Evolutionary conservation across 108 stramenopile genomes (phyloP).

Genomic region (Cyclotella cryptica): DNA sequence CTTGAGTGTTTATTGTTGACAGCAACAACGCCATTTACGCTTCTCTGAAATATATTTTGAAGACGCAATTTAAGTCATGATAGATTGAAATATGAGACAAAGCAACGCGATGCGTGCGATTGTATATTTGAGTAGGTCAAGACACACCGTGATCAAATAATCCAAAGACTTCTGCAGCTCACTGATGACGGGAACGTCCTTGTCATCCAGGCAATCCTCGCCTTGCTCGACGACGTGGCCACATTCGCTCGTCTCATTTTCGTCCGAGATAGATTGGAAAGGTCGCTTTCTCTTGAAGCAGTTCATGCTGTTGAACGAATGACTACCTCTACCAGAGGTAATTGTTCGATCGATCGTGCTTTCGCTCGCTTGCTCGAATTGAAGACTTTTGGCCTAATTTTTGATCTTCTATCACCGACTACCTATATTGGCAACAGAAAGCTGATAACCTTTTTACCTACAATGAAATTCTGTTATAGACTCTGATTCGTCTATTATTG

Average conservation of each 20-base stretch:
- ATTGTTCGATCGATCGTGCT: too few relatives aligned
- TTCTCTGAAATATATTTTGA: neutral
- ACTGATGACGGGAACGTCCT: neutral
- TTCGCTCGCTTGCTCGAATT: too few relatives aligned
- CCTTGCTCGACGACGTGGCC: neutral
- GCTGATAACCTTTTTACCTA: too few relatives aligned
- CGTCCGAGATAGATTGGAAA: neutral
- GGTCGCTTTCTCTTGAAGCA: too few relatives aligned
- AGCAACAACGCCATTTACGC: neutral
- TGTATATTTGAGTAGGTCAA: neutral
- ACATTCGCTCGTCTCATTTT: neutral
- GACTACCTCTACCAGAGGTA: too few relatives aligned
- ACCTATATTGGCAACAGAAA: too few relatives aligned
- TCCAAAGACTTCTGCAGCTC: constrained; percentile 39
- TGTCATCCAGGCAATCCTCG: neutral
- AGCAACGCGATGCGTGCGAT: neutral
- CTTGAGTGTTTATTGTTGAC: neutral
- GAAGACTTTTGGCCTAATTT: too few relatives aligned
- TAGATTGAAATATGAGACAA: neutral
- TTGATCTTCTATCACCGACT: too few relatives aligned
- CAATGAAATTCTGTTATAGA: too few relatives aligned
- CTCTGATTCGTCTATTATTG: too few relatives aligned
- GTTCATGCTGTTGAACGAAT: too few relatives aligned
- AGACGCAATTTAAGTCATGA: neutral
- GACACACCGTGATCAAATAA: constrained; percentile 32